Evolutionary conservation across 2,329 filamentous ascomycete species (phyloP).

Genomic region (Paraconiothyrium sp.): DNA sequence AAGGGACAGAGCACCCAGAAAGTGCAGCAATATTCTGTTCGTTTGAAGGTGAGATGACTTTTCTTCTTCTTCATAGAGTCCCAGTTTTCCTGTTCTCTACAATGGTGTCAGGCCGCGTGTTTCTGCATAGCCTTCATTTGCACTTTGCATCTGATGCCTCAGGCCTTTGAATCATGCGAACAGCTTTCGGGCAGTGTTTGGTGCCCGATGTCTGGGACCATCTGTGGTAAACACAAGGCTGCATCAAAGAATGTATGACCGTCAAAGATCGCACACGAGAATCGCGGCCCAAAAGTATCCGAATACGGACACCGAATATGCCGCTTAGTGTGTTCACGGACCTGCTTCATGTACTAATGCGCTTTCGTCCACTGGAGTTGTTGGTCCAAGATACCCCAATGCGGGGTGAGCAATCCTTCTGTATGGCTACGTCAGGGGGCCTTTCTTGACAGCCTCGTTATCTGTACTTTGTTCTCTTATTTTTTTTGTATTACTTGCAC

Average conservation of each 20-base stretch:
- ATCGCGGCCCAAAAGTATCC: neutral
- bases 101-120: neutral
- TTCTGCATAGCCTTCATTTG: neutral
- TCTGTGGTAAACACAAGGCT: neutral
- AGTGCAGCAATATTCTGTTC: conserved; percentile 92
- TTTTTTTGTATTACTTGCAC: neutral
- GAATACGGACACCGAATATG: conserved; percentile 1
- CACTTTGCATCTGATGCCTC: neutral
- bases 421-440: conserved; percentile 5
- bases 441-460: neutral
- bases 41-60: conserved; percentile 74
- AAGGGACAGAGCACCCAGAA: conserved; percentile 93
- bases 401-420: conserved; percentile 11
- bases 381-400: conserved; percentile 12
- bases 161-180: neutral
- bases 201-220: neutral
- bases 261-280: neutral
- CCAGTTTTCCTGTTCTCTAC: neutral
- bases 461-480: neutral
- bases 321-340: neutral
- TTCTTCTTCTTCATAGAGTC: neutral
- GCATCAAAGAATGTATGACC: neutral
- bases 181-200: neutral
- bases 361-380: conserved; percentile 3
- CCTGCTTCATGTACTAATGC: conserved; percentile 1